Base-by-base conservation (phyloP, 257 asterid species). In the Solanum ossicruentum region DNA sequence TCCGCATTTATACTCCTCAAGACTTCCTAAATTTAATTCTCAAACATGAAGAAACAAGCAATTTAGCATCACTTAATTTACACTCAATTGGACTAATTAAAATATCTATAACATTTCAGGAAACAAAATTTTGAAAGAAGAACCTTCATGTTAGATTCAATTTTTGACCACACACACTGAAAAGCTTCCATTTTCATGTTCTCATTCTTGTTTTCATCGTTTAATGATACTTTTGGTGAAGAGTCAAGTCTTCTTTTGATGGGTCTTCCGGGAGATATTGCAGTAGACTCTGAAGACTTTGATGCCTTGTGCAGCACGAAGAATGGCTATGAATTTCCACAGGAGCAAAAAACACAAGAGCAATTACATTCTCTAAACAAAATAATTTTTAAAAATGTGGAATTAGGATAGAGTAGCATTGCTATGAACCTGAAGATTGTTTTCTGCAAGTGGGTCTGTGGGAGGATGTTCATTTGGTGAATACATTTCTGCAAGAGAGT, bases 241-340 rank as follows among this genome's bases (percentile, higher is more conserved):
- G 90, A 87, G 36, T 95, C 94, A 86, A 91, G 92, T 75, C 83
- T 95, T 88, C 86, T 90, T 71, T 94, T 89, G 10, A 93, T 18
- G 52, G 83, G 66, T 80, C 89, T 92, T 91, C 89, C 86, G 12
- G 92, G 81, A n/a, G 92, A 77, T 56, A 93, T 92, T 2, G 39
- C 23, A 52, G 67, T 51, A 65, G 85, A 69, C 26, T 89, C 86
- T 55, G 90, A 58, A 60, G 90, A 85, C 65, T 80, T 84, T 58
- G 97, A 84, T 16, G 97, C 96, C 84, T 89, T 93, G 87, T 94
- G 98, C 60, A 94, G 97, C 86, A 97, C 87, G 86, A 91, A 97
- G 90, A 91, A 95, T 23, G 99, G 95, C 98, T 97, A 88, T 12
- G 8, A 54, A 77, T 12, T 77, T 23, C 56, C 11, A 47, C 12